Base-by-base conservation (phyloP, 768 basidiomycete genomes). In the Amanita thiersii region DNA sequence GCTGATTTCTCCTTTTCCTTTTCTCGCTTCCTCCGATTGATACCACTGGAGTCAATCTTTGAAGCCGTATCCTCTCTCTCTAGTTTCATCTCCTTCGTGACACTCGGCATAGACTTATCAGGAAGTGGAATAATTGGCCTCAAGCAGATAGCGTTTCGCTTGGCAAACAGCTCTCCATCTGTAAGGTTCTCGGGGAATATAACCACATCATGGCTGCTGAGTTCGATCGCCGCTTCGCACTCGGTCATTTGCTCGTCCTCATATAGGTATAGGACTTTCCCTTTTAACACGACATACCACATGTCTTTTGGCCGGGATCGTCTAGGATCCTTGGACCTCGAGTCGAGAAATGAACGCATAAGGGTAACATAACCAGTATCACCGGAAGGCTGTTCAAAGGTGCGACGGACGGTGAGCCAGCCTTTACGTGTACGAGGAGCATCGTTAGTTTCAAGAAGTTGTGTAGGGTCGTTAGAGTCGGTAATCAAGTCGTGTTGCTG, bases 281-380 rank as follows among this genome's bases (percentile, higher is more conserved):
- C 88, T 69, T 97, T 97, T 57, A 98, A 72, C 5, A 83, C 89
- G 40, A 84, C 86, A 57, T 82, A 96, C 81, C 87, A 96, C 75
- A 75, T 82, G 57, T 96, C 93, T 63, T 89, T 90, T 11, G 91
- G 89, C 37, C 86, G 73, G 10, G 84, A 79, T 30, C 76, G 70
- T 55, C 83, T 86, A 5, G 89, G 85, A 60, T 91, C 87, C 56
- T 86, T 85, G 38, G 86, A 87, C 43, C 86, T 72, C 12, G 86
- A 68, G 52, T 89, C 87, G 45, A 90, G 65, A 55, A 88, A 85
- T 10, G 84, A 81, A 43, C 77, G 77, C 53, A 91, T 78, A 47
- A 88, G 63, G n/a, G 72, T 79, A 41, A 88, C 83, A 54, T 91
- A 90, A 32, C 81, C 75, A 7, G 73, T 72, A 48, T 88, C 84